A percentile compares a stretch with the other conserved stretches of the same genome.
Evolutionary conservation across 1,284 basidiomycete genomes (phyloP).

Genomic region (Lentinula novae-zelandiae): DNA sequence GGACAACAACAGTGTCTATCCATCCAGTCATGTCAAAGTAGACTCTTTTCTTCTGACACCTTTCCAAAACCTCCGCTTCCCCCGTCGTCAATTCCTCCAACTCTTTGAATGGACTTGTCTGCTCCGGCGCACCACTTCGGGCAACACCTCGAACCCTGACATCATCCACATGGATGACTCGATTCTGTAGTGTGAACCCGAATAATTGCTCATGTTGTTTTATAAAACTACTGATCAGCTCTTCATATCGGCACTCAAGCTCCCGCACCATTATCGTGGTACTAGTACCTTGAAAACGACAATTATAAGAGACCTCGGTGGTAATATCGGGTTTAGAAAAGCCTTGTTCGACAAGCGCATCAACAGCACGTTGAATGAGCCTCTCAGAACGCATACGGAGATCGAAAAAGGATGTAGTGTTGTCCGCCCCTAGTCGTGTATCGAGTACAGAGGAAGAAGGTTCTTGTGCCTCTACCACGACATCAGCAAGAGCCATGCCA

Average conservation of each 20-base stretch:
- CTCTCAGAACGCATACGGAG: neutral
- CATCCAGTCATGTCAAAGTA: constrained; percentile 44
- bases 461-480: constrained; percentile 28
- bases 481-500: constrained; percentile 72
- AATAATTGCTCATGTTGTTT: neutral
- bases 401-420: neutral
- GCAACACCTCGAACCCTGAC: constrained; percentile 9
- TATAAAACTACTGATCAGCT: neutral
- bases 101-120: neutral
- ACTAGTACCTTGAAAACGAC: neutral
- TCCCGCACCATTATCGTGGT: neutral
- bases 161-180: constrained; percentile 7
- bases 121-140: neutral
- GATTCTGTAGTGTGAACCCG: neutral
- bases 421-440: neutral
- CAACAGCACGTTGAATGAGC: neutral
- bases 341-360: constrained; percentile 5
- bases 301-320: constrained; percentile 1
- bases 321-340: neutral
- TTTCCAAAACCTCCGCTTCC: constrained; percentile 9
- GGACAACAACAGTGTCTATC: constrained; percentile 51
- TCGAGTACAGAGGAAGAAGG: neutral
- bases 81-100: neutral
- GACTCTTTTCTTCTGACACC: constrained; percentile 1
- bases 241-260: neutral